A percentile compares a stretch with the other conserved stretches of the same genome.
Conservation (phyloP, 192 early-diverging fungal species). For the Coemansia sp. region DNA sequence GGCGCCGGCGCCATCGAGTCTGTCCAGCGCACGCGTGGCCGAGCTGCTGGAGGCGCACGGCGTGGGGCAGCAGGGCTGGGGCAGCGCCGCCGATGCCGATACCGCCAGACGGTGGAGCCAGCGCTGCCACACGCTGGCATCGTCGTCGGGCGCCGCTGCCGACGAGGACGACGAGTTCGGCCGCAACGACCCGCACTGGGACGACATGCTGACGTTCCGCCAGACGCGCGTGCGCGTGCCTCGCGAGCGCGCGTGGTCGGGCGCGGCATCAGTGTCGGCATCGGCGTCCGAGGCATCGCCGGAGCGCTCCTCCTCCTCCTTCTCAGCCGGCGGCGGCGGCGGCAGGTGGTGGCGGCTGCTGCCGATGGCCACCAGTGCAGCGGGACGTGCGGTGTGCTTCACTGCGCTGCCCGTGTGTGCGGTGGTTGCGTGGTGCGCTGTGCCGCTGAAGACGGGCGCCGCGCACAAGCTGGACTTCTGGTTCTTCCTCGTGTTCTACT, state of each 20-base stretch:
- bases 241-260: constrained; percentile 54
- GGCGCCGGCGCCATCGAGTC: background rate
- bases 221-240: constrained; percentile 49
- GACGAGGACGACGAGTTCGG: constrained; percentile 33
- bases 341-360: constrained; percentile 37
- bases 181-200: constrained; percentile 57
- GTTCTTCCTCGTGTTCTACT: constrained; percentile 79
- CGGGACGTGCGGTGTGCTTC: constrained; percentile 48
- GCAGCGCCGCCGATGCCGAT: background rate
- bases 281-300: constrained; percentile 14
- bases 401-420: constrained; percentile 56
- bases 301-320: background rate
- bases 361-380: constrained; percentile 48
- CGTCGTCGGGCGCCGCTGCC: constrained; percentile 10
- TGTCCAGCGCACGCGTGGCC: constrained; percentile 29
- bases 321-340: background rate
- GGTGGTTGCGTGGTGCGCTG: constrained; percentile 60
- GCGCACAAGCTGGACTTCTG: constrained; percentile 67
- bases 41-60: constrained; percentile 35
- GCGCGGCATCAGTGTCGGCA: background rate
- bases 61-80: constrained; percentile 30
- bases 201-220: constrained; percentile 58
- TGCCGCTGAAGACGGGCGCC: constrained; percentile 56
- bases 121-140: constrained; percentile 31
- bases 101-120: constrained; percentile 24